phyloP scores from a whole-genome alignment of 345 rosid genomes.

The Ceriops decandra region DNA sequence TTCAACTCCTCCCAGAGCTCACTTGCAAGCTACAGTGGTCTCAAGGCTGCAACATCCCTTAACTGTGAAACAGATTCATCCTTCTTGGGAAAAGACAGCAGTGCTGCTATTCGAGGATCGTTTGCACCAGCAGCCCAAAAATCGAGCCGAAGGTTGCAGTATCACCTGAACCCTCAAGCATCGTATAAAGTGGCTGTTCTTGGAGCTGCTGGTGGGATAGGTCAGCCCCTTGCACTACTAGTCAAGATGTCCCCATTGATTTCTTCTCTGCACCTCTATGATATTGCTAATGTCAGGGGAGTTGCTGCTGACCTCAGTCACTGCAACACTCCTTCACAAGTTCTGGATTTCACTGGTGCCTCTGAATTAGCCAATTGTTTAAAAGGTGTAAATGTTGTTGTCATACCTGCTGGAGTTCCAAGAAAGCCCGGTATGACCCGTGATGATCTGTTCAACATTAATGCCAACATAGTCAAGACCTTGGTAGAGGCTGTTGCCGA shows the following conservation, averaged over 20 bases:
- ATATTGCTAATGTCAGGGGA: conserved; percentile 90
- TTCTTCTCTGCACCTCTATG: conserved; percentile 74
- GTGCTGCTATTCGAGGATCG: conserved; percentile 41
- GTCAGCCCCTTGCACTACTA: conserved; percentile 80
- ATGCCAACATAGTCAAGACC: conserved; percentile 71
- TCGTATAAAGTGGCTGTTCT: conserved; percentile 69
- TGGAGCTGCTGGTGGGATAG: conserved; percentile 94
- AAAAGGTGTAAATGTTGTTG: conserved; percentile 76
- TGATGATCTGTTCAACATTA: conserved; percentile 91
- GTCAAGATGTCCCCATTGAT: conserved; percentile 93
- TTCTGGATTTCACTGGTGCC: conserved; percentile 77
- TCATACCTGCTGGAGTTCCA: conserved; percentile 92
- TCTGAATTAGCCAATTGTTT: conserved; percentile 63
- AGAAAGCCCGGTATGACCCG: conserved; percentile 98
- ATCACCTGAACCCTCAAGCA: conserved; percentile 57
- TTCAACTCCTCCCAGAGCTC: conserved; percentile 37
- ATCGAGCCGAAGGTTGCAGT: conserved; percentile 27
- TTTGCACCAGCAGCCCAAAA: conserved; percentile 35
- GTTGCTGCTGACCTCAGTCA: conserved; percentile 95
- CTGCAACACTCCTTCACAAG: conserved; percentile 89
- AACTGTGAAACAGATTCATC: conserved; percentile 50
- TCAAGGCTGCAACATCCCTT: conserved; percentile 49
- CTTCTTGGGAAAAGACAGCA: conserved; percentile 50
- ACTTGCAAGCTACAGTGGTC: conserved; percentile 48
- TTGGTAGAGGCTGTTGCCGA: conserved; percentile 88